phyloP scores from a whole-genome alignment of 169 alveolate species.

The Plasmodium malariae region DNA sequence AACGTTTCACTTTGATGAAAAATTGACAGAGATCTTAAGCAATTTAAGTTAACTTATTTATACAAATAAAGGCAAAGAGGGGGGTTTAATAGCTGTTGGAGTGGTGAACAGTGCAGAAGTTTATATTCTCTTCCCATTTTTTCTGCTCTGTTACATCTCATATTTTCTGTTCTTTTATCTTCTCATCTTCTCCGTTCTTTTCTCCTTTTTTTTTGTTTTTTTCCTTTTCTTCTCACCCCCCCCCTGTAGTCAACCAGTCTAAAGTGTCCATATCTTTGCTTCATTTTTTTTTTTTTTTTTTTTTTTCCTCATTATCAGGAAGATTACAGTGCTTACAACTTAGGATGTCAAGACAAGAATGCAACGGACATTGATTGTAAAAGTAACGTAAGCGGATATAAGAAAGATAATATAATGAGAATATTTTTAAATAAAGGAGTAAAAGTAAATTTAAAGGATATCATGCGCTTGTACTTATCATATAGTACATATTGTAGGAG shows the following conservation, averaged over 20 bases:
- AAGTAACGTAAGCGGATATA: background rate
- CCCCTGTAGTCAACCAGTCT: too few relatives aligned
- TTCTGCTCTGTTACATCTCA: too few relatives aligned
- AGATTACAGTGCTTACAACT: background rate
- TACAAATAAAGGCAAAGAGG: too few relatives aligned
- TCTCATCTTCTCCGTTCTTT: background rate
- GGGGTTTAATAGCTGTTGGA: too few relatives aligned
- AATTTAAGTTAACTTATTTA: too few relatives aligned
- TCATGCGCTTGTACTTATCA: slow-evolving; percentile 33
- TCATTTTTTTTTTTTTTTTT: background rate
- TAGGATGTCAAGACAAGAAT: background rate
- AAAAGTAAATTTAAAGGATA: slow-evolving; percentile 30
- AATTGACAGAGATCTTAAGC: too few relatives aligned
- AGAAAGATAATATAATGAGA: background rate
- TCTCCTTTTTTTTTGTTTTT: too few relatives aligned
- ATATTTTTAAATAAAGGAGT: slow-evolving; percentile 7
- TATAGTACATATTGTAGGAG: slow-evolving; percentile 28
- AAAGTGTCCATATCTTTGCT: too few relatives aligned
- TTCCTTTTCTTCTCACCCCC: background rate
- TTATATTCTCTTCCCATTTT: background rate
- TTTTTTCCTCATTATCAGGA: background rate
- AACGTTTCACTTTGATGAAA: too few relatives aligned
- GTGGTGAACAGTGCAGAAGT: background rate
- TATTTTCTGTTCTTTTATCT: too few relatives aligned
- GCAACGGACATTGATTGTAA: background rate